Base-by-base conservation (phyloP, 78 protist species). In the slime mould (Dictyostelium discoideum) region DNA sequence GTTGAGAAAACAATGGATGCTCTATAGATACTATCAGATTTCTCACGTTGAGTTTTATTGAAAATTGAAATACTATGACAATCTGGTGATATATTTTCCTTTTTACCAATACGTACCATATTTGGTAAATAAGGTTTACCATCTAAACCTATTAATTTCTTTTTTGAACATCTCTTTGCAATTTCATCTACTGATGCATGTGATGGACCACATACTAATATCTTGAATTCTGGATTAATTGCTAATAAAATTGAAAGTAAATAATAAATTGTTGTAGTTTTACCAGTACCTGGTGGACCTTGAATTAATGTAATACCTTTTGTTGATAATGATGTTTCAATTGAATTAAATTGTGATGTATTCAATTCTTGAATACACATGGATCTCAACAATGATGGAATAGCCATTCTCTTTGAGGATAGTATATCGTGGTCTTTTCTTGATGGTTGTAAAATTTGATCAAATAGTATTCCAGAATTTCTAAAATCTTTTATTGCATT, bases 111-210 rank as follows among this genome's bases (percentile, higher is more conserved):
- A 40, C 97, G 86, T 22, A 88, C 83, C 18, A 82, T 29, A 29
- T 18, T 37, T 40, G 97, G 96, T 16, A 24, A 13, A 67, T 26
- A 96, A 37, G 24, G 32, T 22, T 37, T 0, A 50, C 93, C 95
- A 46, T 81, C 2, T 60, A 9, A 3, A 60, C 54, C 44, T 3
- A 77, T 20, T 80, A 77, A 22, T 7, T 57, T n/a, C 2, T 37
- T 18, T 10, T n/a, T 80, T 9, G 80, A 42, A 14, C 97, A 50
- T 48, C 99, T 93, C 24, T 24, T n/a, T 13, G 96, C 81, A 60
- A 98, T 60, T 73, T 97, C 98, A 84, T 98, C 99, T 10, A 97
- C 92, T 9, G 98, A 98, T 6, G 98, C 98, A 69, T 98, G 97
- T 13, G 97, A 92, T 8, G 98, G 98, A 18, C 98, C 98, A 85